Percentiles rank a stretch among this genome's conserved stretches.
These are phyloP conservation scores for Berberis vulgaris DNA, from an alignment of 164 flowering plant genomes.

Conservation along the genomic window DNA sequence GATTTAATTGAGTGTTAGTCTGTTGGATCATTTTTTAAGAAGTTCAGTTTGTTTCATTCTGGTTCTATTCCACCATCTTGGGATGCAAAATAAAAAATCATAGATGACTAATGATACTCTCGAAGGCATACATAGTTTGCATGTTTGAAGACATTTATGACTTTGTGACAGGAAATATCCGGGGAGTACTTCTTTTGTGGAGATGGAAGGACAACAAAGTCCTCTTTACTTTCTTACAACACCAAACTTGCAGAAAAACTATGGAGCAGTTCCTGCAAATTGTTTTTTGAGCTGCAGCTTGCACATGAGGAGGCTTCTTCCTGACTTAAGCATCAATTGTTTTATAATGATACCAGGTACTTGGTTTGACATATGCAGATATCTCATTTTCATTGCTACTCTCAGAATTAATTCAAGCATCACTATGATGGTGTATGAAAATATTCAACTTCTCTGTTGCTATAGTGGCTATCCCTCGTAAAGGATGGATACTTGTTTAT, in stretches of 20 bases:
- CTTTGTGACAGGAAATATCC: constrained; percentile 49
- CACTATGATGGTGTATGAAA: too few species aligned
- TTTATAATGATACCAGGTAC: neutral
- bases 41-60: too few species aligned
- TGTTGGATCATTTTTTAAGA: too few species aligned
- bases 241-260: constrained; percentile 43
- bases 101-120: neutral
- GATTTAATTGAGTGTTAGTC: too few species aligned
- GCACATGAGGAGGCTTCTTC: constrained; percentile 10
- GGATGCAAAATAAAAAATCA: neutral
- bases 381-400: too few species aligned
- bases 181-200: constrained; percentile 85
- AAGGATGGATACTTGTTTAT: too few species aligned
- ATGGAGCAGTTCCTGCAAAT: constrained; percentile 49
- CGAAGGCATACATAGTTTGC: neutral
- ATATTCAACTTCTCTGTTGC: too few species aligned
- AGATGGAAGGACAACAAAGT: constrained; percentile 51
- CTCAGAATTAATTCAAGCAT: too few species aligned
- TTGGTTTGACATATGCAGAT: neutral
- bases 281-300: constrained; percentile 29
- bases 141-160: neutral
- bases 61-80: too few species aligned
- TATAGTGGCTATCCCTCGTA: too few species aligned
- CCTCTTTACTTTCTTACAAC: constrained; percentile 55
- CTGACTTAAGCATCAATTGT: neutral